Percentiles rank a stretch among this genome's conserved stretches.
These are phyloP conservation scores for Moelleriella libera DNA, from an alignment of 2,329 filamentous ascomycete species.

Conservation along the genomic window DNA sequence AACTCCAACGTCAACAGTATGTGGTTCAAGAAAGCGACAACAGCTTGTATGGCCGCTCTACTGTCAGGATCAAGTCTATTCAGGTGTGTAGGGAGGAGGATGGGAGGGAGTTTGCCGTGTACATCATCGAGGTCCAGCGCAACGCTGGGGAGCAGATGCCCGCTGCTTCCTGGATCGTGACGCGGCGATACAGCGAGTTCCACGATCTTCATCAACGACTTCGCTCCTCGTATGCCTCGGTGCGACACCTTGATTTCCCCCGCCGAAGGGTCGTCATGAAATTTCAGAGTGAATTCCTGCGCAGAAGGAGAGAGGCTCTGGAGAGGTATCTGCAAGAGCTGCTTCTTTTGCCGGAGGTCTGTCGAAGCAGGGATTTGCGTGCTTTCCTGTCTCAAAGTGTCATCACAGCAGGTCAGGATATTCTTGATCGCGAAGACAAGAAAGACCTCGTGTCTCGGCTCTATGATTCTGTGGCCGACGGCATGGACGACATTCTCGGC, in stretches of 20 bases:
- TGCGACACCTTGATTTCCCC: constrained; percentile 83
- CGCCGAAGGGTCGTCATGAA: constrained; percentile 89
- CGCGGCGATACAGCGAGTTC: constrained; percentile 92
- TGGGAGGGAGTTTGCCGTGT: constrained; percentile 84
- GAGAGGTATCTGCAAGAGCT: constrained; percentile 77
- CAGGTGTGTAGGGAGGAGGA: constrained; percentile 87
- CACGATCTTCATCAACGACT: constrained; percentile 88
- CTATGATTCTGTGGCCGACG: constrained; percentile 93
- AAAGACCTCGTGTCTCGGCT: constrained; percentile 85
- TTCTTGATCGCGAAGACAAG: constrained; percentile 48
- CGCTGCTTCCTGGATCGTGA: constrained; percentile 85
- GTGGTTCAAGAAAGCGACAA: constrained; percentile 97
- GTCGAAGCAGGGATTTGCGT: constrained; percentile 80
- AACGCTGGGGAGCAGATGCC: constrained; percentile 92
- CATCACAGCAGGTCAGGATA: constrained; percentile 46
- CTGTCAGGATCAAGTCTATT: constrained; percentile 79
- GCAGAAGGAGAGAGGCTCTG: constrained; percentile 71
- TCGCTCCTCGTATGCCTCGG: constrained; percentile 70
- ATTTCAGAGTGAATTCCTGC: constrained; percentile 86
- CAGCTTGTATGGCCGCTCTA: constrained; percentile 84
- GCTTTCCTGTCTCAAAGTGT: constrained; percentile 87
- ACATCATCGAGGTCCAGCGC: constrained; percentile 81
- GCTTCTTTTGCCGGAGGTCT: constrained; percentile 79
- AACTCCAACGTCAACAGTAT: constrained; percentile 92
- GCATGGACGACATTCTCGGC: constrained; percentile 94